Base-by-base conservation (phyloP, 2,329 filamentous ascomycete genomes). In the Didymella glomerata region DNA sequence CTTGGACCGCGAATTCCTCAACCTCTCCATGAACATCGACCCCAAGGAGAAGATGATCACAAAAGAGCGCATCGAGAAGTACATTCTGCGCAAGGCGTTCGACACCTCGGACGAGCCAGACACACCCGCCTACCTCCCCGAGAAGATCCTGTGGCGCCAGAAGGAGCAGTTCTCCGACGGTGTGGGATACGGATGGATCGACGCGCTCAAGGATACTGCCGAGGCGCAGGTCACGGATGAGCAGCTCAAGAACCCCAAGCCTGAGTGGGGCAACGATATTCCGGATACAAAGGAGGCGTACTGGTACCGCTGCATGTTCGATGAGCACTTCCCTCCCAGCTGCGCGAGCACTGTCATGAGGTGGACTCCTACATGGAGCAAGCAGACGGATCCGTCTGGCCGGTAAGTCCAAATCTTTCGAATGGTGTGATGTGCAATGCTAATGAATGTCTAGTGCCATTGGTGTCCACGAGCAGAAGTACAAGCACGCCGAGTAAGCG, bases 161-260 rank as follows among this genome's bases (percentile, higher is more conserved):
- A 99, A 99, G 88, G 95, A 99, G 83, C 95, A 99, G 82, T 99
- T 99, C 84, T 96, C 90, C 59, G 96, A 99, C 73, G 96, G 95
- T 77, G 95, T 99, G 57, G 95, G 95, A 57, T 99, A 99, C 82
- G 93, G 95, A 64, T 99, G 95, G 95, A 99, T 99, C 76, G 95
- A 99, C 75, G 91, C 89, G 7, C 87, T 99, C 72, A 98, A 97
- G 85, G 95, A 98, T 80, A 91, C 90, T 73, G 95, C 95, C 32
- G 93, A 96, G 81, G 78, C 88, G 65, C 87, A 95, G 57, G 90
- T 99, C 55, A 96, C 91, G 18, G 94, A 99, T 75, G 94, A 98
- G 84, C 92, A 98, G 90, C 93, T 99, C 91, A 93, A 93, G 85
- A 94, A 96, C 86, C 94, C 95, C 65, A 97, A 97, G 85, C 87